Evolutionary conservation across 164 flowering plant species (phyloP).

Genomic region (Kingdonia uniflora): DNA sequence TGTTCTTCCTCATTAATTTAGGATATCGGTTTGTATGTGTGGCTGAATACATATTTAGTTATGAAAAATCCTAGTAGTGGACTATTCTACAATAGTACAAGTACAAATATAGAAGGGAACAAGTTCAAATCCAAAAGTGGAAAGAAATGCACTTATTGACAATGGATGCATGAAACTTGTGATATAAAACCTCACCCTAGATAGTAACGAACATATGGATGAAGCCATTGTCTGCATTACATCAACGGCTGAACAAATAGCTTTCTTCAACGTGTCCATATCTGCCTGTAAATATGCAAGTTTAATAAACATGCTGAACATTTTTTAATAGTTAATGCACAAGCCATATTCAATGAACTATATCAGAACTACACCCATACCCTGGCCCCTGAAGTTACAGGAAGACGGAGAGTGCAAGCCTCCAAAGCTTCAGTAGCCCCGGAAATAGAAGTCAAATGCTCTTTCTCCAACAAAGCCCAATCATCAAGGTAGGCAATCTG

Average conservation of each 20-base stretch:
- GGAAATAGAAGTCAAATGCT: constrained; percentile 54
- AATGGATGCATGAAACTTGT: too few relatives aligned
- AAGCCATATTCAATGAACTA: constrained; percentile 1
- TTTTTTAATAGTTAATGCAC: not conserved
- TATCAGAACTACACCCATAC: constrained; percentile 25
- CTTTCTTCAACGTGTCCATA: constrained; percentile 45
- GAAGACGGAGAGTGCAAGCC: constrained; percentile 79
- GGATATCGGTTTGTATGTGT: too few relatives aligned
- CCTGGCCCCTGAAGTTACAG: constrained; percentile 76
- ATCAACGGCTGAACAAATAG: constrained; percentile 71
- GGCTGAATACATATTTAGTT: too few relatives aligned
- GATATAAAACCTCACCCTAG: constrained; percentile 38
- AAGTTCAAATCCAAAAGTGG: too few relatives aligned
- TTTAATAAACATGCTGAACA: constrained; percentile 1
- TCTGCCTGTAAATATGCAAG: constrained; percentile 50
- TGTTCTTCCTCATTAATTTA: too few relatives aligned
- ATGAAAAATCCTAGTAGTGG: too few relatives aligned
- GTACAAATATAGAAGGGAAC: too few relatives aligned
- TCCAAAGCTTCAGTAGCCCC: constrained; percentile 65
- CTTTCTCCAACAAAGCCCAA: constrained; percentile 74
- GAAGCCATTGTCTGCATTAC: constrained; percentile 82
- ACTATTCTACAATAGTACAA: too few relatives aligned
- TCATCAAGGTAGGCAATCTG: constrained; percentile 69
- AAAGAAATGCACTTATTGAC: too few relatives aligned
- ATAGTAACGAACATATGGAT: constrained; percentile 47